A percentile compares a stretch with the other conserved stretches of the same genome.
These are phyloP conservation scores for Tardiomyces depauwii DNA, from an alignment of 1,139 yeast species.

Conservation along the genomic window DNA sequence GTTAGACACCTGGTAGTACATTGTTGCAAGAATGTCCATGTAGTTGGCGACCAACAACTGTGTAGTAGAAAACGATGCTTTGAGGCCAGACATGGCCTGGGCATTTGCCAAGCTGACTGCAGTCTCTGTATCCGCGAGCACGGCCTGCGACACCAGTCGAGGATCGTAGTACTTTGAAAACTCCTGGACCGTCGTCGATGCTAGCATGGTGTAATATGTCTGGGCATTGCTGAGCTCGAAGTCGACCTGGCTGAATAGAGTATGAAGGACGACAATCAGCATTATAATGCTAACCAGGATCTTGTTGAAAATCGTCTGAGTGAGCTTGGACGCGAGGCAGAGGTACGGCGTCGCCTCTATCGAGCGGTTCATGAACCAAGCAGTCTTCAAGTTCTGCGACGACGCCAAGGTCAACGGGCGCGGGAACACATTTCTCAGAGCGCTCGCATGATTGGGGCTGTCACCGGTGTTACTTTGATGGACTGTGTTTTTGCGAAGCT, in stretches of 20 bases:
- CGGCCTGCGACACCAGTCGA: conserved; percentile 1
- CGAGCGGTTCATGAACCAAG: background rate
- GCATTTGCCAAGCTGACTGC: background rate
- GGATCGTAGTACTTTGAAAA: conserved; percentile 1
- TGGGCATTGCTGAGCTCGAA: conserved; percentile 1
- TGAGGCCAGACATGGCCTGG: background rate
- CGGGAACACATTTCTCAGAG: background rate
- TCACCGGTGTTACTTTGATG: background rate
- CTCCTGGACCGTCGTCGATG: conserved; percentile 1
- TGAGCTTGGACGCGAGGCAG: conserved; percentile 11
- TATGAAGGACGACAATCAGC: conserved; percentile 8
- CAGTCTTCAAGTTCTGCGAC: background rate
- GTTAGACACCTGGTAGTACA: background rate
- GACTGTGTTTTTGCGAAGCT: background rate
- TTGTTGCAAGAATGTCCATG: background rate
- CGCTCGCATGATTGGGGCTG: background rate
- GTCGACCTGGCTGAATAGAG: conserved; percentile 4
- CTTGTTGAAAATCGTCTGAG: conserved; percentile 11
- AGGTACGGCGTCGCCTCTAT: conserved; percentile 12
- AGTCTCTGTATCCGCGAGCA: conserved; percentile 1
- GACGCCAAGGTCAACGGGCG: background rate
- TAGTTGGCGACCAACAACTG: background rate
- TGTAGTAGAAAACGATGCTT: background rate
- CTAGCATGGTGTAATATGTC: background rate
- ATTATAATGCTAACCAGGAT: conserved; percentile 9